phyloP scores from a whole-genome alignment of 2,329 filamentous ascomycete species.

The Aotearoamyces nothofagi region DNA sequence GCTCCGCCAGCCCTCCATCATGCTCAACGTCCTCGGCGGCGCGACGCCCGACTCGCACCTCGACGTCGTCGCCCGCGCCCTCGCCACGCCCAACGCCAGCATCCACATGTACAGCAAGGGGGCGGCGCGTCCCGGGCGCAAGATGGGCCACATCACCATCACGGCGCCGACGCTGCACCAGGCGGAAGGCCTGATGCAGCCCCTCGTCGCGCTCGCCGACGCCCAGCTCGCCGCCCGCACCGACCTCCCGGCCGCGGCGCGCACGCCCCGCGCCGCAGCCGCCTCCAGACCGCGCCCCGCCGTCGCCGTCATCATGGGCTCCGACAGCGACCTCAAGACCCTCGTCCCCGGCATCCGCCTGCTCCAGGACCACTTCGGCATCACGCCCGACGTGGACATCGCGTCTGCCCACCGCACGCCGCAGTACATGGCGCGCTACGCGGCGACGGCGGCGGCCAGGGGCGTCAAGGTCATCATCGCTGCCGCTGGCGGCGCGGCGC shows the following conservation, averaged over 20 bases:
- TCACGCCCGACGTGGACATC: too few species aligned
- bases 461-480: slow-evolving; percentile 64
- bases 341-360: slow-evolving; percentile 51
- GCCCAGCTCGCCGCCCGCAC: slow-evolving; percentile 36
- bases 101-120: slow-evolving; percentile 92
- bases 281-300: slow-evolving; percentile 30
- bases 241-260: slow-evolving; percentile 24
- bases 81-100: slow-evolving; percentile 40
- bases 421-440: slow-evolving; percentile 51
- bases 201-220: slow-evolving; percentile 52
- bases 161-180: slow-evolving; percentile 52
- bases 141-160: slow-evolving; percentile 89
- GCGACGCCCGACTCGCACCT: slow-evolving; percentile 48
- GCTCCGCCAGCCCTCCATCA: slow-evolving; percentile 49
- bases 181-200: slow-evolving; percentile 52
- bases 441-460: slow-evolving; percentile 42
- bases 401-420: slow-evolving; percentile 71
- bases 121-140: slow-evolving; percentile 72
- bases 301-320: slow-evolving; percentile 72
- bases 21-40: slow-evolving; percentile 70
- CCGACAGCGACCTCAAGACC: slow-evolving; percentile 59
- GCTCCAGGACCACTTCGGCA: slow-evolving; percentile 54
- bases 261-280: slow-evolving; percentile 7
- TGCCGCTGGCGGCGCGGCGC: slow-evolving; percentile 62
- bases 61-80: slow-evolving; percentile 33